Evolutionary conservation across 2,329 filamentous ascomycete genomes (phyloP), one percentile per base, ranked within the genome.

Genomic region (Aspergillus transmontanensis): DNA sequence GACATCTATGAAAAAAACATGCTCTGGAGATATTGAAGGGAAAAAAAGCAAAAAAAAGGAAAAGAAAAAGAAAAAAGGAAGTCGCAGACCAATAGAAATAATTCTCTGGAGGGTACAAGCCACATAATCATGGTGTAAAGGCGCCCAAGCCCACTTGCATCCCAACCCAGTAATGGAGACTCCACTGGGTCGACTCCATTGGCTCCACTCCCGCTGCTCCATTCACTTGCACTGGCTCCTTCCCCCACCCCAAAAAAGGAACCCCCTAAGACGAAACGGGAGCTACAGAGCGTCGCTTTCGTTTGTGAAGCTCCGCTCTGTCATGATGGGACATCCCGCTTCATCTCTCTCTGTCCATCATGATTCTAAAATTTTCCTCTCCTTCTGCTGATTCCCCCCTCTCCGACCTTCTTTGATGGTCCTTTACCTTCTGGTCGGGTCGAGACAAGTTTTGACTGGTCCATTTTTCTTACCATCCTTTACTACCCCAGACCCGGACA

Each of bases 261-360:
- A 23, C 46, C 57, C 55, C 53, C 57, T 58, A 57, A 41, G 50
- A 61, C 53, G 16, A 61, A 60, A 67, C 46, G 58, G 60, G 46
- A 63, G 59, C 58, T 61, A 45, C 60, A 57, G 63, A 58, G 57
- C 61, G 63, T 46, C 59, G 60, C 41, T 61, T 65, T 64, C 57
- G 62, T 66, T 62, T 63, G 60, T 50, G 66, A 68, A 63, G 67
- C 66, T 69, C 67, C 67, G 67, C 67, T 64, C 62, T 60, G 60
- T 64, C 62, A 64, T 61, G 62, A 64, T 63, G 51, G 50, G 30
- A 32, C 50, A 59, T 63, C 61, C 61, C 61, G 61, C 61, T 63
- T 60, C 48, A 41, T 53, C 28, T 34, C 28, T 34, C 10, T 59
- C 34, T 23, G 34, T 41, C 32, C 26, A 58, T 28, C 23, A 45